Evolutionary conservation across 768 basidiomycete species (phyloP).

Genomic region (Mycena venus): DNA sequence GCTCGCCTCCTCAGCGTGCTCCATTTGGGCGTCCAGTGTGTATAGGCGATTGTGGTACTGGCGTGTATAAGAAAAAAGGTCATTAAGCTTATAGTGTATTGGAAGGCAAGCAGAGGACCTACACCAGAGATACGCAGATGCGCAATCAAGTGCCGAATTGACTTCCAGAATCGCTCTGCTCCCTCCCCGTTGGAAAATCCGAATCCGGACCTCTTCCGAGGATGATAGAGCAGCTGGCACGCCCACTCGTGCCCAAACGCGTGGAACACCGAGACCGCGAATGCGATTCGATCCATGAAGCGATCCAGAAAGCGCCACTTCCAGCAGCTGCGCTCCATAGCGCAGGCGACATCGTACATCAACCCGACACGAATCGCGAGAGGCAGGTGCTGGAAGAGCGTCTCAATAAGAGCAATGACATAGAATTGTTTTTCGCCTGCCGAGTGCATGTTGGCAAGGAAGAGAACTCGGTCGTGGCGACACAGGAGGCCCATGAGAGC

Average conservation of each 20-base stretch:
- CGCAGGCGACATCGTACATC: conserved; percentile 48
- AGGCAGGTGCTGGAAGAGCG: conserved; percentile 45
- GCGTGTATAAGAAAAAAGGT: background rate
- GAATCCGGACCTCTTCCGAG: conserved; percentile 40
- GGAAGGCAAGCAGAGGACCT: background rate
- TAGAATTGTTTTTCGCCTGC: conserved; percentile 48
- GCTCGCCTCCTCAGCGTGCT: conserved; percentile 38
- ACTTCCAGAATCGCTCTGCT: conserved; percentile 17
- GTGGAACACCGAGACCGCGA: conserved; percentile 54
- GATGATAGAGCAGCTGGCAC: too few relatives aligned
- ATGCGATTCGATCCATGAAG: conserved; percentile 35
- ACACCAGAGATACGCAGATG: background rate
- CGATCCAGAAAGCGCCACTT: conserved; percentile 8
- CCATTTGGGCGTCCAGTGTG: conserved; percentile 41
- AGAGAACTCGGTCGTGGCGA: conserved; percentile 46
- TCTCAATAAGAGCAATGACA: conserved; percentile 42
- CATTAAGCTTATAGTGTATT: background rate
- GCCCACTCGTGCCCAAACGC: conserved; percentile 55
- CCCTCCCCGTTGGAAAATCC: conserved; percentile 52
- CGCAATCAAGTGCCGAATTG: background rate
- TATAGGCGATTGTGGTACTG: conserved; percentile 2
- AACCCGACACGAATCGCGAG: conserved; percentile 21
- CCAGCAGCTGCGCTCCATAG: conserved; percentile 29
- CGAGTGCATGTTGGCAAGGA: conserved; percentile 48
- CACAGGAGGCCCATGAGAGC: conserved; percentile 49